Percentiles rank a stretch among this genome's conserved stretches.
phyloP scores from a whole-genome alignment of 2,329 filamentous ascomycete genomes.

The Fusarium sarcochroum region DNA sequence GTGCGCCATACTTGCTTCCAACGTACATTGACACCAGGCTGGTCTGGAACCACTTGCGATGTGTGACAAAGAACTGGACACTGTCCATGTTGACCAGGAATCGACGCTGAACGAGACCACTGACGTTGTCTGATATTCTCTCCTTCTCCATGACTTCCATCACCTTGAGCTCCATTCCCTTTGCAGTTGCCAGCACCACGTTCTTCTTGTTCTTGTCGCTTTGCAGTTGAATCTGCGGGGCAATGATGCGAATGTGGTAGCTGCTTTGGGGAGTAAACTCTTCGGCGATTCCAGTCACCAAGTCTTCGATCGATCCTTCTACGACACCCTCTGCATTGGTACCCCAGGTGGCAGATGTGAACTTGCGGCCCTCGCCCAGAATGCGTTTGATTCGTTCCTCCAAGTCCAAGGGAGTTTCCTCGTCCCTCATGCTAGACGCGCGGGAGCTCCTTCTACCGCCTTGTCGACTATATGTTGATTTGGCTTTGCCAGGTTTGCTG shows the following conservation, averaged over 20 bases:
- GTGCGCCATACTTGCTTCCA: constrained; percentile 91
- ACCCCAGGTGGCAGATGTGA: constrained; percentile 66
- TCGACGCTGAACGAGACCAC: constrained; percentile 92
- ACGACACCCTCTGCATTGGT: constrained; percentile 52
- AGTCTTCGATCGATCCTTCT: constrained; percentile 69
- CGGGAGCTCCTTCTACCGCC: constrained; percentile 53
- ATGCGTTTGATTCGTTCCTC: constrained; percentile 90
- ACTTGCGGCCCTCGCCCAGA: constrained; percentile 85
- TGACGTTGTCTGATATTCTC: constrained; percentile 91
- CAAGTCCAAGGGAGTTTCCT: constrained; percentile 75
- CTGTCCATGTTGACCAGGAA: constrained; percentile 98
- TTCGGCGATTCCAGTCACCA: constrained; percentile 82
- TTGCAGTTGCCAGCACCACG: constrained; percentile 95
- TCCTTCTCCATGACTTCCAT: constrained; percentile 98
- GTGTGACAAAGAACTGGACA: constrained; percentile 97
- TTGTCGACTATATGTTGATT: constrained; percentile 48
- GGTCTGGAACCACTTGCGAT: constrained; percentile 88
- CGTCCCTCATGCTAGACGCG: constrained; percentile 61
- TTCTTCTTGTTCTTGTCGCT: constrained; percentile 98
- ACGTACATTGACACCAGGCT: constrained; percentile 93
- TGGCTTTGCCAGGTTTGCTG: constrained; percentile 49
- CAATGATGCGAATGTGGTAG: constrained; percentile 95
- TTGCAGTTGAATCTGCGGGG: constrained; percentile 96
- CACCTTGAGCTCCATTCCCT: constrained; percentile 98
- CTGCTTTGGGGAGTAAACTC: constrained; percentile 94